Base-by-base conservation (phyloP, 192 early-diverging fungal genomes). In the Dissophora globulifera region DNA sequence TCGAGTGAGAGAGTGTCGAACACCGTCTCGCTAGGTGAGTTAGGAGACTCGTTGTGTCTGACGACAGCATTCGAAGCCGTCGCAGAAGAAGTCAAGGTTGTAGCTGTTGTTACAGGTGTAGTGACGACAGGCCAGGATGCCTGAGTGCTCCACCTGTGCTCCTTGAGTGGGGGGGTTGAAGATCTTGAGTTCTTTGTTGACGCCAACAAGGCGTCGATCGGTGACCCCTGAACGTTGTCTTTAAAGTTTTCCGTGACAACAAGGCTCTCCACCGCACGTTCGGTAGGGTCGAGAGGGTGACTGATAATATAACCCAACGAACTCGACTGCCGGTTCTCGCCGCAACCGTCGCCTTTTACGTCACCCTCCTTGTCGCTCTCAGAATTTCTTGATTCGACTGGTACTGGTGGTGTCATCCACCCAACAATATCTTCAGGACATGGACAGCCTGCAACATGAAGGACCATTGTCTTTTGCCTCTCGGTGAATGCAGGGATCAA, bases 401-500 rank as follows among this genome's bases (percentile, higher is more conserved):
- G 62, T 10, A 30, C 62, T 11, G 38, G 50, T 16, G 72, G 79
- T 9, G 58, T 15, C 50, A 82, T 67, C 59, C 60, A 61, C n/a
- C 62, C 69, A 25, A 74, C 48, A 35, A 82, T 45, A 47, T 82
- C 80, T 10, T 63, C 75, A 12, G 80, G 80, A 54, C 75, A 72
- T 6, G 46, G 12, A 49, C 55, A 49, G 1, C 76, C 69, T 4
- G 80, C 57, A 16, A 78, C 72, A 32, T 80, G 76, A 11, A 92
- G 65, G 3, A 93, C 74, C 62, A 86, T 86, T 13, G 74, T 41
- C 62, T 92, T 94, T 67, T 94, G 93, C 51, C 85, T 81, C 58
- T 93, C 90, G 0, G 90, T 94, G 50, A 94, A 94, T 0, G 86
- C 82, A 3, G 91, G 87, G 0, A 87, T 90, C 48, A 87, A 79